Evolutionary conservation across 2,329 filamentous ascomycete species (phyloP), one percentile per base, ranked within the genome.

Genomic region (Gaeumannomyces tritici): DNA sequence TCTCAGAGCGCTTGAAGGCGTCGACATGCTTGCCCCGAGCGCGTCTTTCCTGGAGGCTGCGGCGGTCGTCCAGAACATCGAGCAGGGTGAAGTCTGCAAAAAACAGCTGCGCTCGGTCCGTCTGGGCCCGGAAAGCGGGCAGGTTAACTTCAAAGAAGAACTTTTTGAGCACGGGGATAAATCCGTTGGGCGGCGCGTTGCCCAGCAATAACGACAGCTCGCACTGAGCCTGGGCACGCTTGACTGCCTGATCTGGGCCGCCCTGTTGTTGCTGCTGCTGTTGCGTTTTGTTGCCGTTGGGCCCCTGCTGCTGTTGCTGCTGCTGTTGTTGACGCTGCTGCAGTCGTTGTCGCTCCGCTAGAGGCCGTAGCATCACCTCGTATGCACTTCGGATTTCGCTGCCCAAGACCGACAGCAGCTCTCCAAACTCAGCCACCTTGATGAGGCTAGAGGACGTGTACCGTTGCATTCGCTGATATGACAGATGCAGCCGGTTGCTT

Each of bases 41-140:
- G 63, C 71, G 74, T 63, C 75, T 74, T 26, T 70, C 69, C 3
- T 70, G 73, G 15, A 83, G 70, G 5, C 80, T 83, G 24, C 76
- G 75, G 18, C 74, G 73, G 64, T 87, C 84, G 61, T 87, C 81
- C 12, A 82, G 80, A 18, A 91, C 77, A 6, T 89, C 88, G 13
- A 95, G 78, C 71, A 90, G 83, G 59, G 79, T 80, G 62, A 87
- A 90, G 70, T 95, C 85, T 59, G 84, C 83, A 73, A 84, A 83
- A 73, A 91, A 89, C 74, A 89, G 90, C 59, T 96, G 79, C 64
- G 81, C 81, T 12, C 87, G 83, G 31, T 85, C 81, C 13, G 87
- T 80, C 62, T 82, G 79, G 6, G 77, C 77, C 55, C 83, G 79
- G 62, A 93, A 81, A 26, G 79, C 77, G 0, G 77, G 78, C 31